Evolutionary conservation across 1,284 basidiomycete genomes (phyloP).

Genomic region (Inonotus hispidus): DNA sequence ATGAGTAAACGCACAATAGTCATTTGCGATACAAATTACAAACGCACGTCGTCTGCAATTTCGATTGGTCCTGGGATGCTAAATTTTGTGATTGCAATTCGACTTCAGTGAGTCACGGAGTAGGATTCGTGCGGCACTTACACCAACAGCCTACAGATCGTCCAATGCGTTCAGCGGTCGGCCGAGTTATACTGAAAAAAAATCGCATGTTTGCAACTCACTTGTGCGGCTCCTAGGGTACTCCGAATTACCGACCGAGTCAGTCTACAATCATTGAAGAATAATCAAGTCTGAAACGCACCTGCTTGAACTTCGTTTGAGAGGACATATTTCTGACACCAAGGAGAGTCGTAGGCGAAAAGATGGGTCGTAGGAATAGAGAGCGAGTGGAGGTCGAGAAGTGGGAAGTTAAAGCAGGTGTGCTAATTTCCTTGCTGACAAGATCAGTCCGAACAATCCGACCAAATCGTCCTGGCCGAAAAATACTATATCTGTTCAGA

Average conservation of each 20-base stretch:
- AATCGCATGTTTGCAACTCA: constrained; percentile 32
- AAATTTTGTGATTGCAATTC: constrained; percentile 2
- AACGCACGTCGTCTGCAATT: constrained; percentile 66
- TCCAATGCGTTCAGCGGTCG: constrained; percentile 12
- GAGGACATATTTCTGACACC: constrained; percentile 22
- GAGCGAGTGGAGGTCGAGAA: neutral
- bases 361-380: neutral
- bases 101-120: too few relatives aligned
- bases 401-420: neutral
- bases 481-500: neutral
- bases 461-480: neutral
- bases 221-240: constrained; percentile 56
- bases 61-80: constrained; percentile 85
- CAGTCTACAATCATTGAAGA: neutral
- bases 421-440: neutral
- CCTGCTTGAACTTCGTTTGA: constrained; percentile 32
- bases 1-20: neutral
- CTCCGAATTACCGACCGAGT: constrained; percentile 2
- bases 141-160: constrained; percentile 52
- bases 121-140: too few relatives aligned
- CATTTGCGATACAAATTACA: constrained; percentile 1
- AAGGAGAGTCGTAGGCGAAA: neutral
- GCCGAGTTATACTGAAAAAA: constrained; percentile 12
- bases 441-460: neutral
- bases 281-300: constrained; percentile 19